These are phyloP conservation scores for Botrytis cinerea DNA, from an alignment of 2,329 filamentous ascomycete species.

Conservation along the genomic window DNA sequence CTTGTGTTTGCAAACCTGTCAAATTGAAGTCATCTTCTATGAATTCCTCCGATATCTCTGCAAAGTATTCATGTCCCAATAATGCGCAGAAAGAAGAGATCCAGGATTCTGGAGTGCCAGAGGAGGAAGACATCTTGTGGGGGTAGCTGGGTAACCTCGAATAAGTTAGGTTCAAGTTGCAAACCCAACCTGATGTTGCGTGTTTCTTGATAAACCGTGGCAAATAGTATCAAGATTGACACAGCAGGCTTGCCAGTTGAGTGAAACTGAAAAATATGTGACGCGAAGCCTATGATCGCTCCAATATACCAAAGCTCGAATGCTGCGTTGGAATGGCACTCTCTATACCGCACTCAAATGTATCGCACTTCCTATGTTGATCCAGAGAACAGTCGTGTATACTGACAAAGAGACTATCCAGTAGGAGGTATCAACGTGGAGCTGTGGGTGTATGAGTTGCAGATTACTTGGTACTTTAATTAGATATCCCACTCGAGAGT, in stretches of 20 bases:
- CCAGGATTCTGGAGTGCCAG: slow-evolving; percentile 72
- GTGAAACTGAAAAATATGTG: not conserved
- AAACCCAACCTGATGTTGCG: slow-evolving; percentile 13
- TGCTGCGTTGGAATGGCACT: not conserved
- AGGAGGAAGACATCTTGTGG: slow-evolving; percentile 41
- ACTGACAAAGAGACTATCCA: not conserved
- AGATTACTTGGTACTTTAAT: not conserved
- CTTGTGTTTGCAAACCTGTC: slow-evolving; percentile 90
- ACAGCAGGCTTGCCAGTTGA: not conserved
- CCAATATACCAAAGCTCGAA: slow-evolving; percentile 7
- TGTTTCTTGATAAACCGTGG: not conserved
- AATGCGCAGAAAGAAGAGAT: slow-evolving; percentile 96
- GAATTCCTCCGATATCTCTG: slow-evolving; percentile 97
- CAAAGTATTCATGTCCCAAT: slow-evolving; percentile 97
- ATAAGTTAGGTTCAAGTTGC: not conserved
- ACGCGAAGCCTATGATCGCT: not conserved
- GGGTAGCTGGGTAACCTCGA: slow-evolving; percentile 10
- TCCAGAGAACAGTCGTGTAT: slow-evolving; percentile 13
- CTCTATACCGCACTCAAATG: not conserved
- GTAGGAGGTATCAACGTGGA: slow-evolving; percentile 20
- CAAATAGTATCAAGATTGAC: not conserved
- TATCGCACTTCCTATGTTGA: not conserved
- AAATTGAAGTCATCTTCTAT: slow-evolving; percentile 99
- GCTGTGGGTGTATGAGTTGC: not conserved
- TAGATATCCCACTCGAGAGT: slow-evolving; percentile 11